Evolutionary conservation across 169 alveolate species (phyloP), one percentile per base, ranked within the genome.

Genomic region (Plasmodium malariae): DNA sequence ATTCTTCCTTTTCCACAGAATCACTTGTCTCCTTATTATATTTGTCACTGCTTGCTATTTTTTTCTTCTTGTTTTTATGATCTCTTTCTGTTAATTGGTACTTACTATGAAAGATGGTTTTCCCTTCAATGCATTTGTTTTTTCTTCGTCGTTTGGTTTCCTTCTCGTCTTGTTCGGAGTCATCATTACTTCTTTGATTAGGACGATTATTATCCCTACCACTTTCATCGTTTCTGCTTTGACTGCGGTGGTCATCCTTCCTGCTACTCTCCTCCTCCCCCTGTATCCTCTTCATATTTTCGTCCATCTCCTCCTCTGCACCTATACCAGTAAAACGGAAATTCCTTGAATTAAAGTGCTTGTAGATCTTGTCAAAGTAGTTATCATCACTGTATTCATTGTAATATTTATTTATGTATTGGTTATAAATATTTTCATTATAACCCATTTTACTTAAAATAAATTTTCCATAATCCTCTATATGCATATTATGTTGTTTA

Each of bases 321-420:
- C 91, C 91, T 28, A 83, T 49, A n/a, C 91, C 91, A 9, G 91
- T 83, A 36, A 83, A 83, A 11, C 91, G 76, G 36, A 83, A 83
- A 4, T 68, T 63, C 28, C 91, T 24, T 17, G 85, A 19, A 3
- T 55, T 57, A 40, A 83, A 67, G 19, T 68, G 14, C 24, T 83
- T 48, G 24, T 83, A 83, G 19, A 83, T 83, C 40, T 57, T 83
- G 17, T 83, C 91, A 32, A 67, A 83, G 57, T 83, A 83, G 28
- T 83, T 83, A 28, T 32, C 36, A 59, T 83, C 60, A 70, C 63
- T 83, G 9, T 24, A 19, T 26, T 83, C 91, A 55, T 83, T 68
- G 43, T 83, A 83, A 71, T 83, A 83, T 30, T 49, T 55, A 67
- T 83, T 83, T 28, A 83, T 83, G 43, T 83, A 83, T 71, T 17